Evolutionary conservation across 208 protist species (phyloP).

Genomic region (Phytomonas sp.): DNA sequence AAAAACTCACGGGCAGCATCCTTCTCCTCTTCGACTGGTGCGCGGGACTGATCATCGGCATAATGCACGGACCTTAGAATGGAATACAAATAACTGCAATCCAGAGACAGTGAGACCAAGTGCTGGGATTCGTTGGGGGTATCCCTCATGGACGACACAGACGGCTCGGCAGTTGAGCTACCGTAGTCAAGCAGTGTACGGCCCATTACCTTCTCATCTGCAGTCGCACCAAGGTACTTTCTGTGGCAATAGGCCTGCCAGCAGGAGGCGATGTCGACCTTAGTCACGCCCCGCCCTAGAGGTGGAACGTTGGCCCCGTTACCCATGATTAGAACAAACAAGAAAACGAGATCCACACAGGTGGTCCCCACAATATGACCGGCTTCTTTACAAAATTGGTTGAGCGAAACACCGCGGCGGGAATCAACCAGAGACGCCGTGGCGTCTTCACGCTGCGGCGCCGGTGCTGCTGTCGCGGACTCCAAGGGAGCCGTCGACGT

Average conservation of each 20-base stretch:
- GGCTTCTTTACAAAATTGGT: background rate
- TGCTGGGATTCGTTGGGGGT: background rate
- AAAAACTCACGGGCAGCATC: conserved; percentile 44
- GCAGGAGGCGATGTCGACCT: conserved; percentile 78
- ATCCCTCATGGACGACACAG: background rate
- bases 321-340: conserved; percentile 83
- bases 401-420: background rate
- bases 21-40: conserved; percentile 63
- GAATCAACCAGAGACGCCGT: background rate
- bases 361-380: conserved; percentile 37
- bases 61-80: conserved; percentile 74
- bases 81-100: conserved; percentile 51
- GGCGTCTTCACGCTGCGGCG: background rate
- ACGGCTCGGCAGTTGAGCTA: background rate
- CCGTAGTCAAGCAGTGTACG: conserved; percentile 14
- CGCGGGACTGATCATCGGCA: conserved; percentile 60
- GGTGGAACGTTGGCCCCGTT: conserved; percentile 71
- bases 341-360: conserved; percentile 80
- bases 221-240: conserved; percentile 49
- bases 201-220: conserved; percentile 36
- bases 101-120: conserved; percentile 25
- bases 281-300: conserved; percentile 67
- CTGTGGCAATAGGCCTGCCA: conserved; percentile 78
- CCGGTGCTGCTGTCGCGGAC: background rate
- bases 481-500: background rate